Base-by-base conservation (phyloP, 2,329 filamentous ascomycete species). In the Talaromyces amestolkiae region DNA sequence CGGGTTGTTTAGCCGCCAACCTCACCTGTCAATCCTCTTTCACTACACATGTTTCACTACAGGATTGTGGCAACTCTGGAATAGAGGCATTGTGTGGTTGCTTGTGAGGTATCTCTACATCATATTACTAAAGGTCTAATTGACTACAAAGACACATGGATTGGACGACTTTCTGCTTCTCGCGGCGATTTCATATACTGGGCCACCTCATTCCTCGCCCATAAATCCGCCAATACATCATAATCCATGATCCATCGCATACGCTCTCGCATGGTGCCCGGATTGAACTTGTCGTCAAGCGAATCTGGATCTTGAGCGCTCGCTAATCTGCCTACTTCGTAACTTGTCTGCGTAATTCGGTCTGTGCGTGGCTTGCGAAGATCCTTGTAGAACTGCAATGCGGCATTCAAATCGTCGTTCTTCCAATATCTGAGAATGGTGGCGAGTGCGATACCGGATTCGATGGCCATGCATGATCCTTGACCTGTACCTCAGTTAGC, bases 331-430 rank as follows among this genome's bases (percentile, higher is more conserved):
- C 76, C 75, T n/a, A 75, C 72, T 61, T 77, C 75, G 41, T 72
- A 73, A 66, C 75, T 77, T 1, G 76, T 75, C 61, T 69, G 67
- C 9, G 75, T 77, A 45, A 77, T 70, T 22, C 70, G 70, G 64
- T 78, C 76, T 13, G 75, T 78, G 13, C 75, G 73, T 3, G 76
- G 76, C 64, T 77, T 77, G 45, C 76, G 71, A 17, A 77, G 66
- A 61, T 76, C 70, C 45, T 76, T 75, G 59, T 76, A 77, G 65
- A 77, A 76, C 53, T 73, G 68, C 62, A 78, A 73, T 9, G 76
- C 76, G 5, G 67, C 65, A 9, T 66, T 66, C 17, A 77, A 64
- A 39, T 75, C 70, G 10, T 70, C 67, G 9, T 22, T 58, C 27
- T 71, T 70, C 17, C 47, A 51, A 15, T 51, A 51, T 51, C 47